A percentile compares a stretch with the other conserved stretches of the same genome.
These are phyloP conservation scores for Myxozyma neglecta DNA, from an alignment of 805 yeast genomes.

Conservation along the genomic window DNA sequence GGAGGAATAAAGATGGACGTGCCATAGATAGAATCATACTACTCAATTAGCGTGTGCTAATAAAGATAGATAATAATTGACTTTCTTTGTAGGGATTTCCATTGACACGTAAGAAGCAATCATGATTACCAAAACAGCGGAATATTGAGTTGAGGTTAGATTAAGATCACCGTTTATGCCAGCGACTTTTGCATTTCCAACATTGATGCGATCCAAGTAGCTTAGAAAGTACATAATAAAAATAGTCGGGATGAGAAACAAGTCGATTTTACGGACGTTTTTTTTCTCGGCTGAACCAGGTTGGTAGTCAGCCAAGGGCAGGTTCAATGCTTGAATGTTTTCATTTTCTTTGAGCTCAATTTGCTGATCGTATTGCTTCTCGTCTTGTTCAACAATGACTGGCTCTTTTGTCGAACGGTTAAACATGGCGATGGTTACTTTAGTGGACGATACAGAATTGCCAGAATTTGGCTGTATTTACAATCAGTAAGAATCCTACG, in stretches of 20 bases:
- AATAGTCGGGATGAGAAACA: conserved; percentile 47
- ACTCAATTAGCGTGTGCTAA: conserved; percentile 24
- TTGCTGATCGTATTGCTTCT: neutral
- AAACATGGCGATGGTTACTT: too few relatives aligned
- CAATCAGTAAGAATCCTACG: too few relatives aligned
- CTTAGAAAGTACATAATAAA: conserved; percentile 49
- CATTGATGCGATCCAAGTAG: conserved; percentile 29
- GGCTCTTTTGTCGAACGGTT: too few relatives aligned
- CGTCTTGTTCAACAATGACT: neutral
- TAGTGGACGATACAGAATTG: too few relatives aligned
- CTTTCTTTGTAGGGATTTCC: conserved; percentile 44
- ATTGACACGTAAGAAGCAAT: conserved; percentile 39
- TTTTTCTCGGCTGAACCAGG: conserved; percentile 1
- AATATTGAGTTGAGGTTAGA: conserved; percentile 48
- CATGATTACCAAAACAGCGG: conserved; percentile 46
- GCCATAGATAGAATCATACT: conserved; percentile 14
- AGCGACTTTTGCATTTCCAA: conserved; percentile 51
- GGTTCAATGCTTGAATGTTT: neutral
- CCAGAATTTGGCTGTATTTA: too few relatives aligned
- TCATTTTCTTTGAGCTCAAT: neutral
- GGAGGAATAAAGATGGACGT: conserved; percentile 36
- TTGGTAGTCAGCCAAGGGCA: conserved; percentile 1
- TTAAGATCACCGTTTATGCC: conserved; percentile 47
- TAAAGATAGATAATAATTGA: conserved; percentile 32
- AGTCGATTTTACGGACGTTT: conserved; percentile 44